Evolutionary conservation across 805 yeast species (phyloP).

Genomic region (Kodamaea sagamina): DNA sequence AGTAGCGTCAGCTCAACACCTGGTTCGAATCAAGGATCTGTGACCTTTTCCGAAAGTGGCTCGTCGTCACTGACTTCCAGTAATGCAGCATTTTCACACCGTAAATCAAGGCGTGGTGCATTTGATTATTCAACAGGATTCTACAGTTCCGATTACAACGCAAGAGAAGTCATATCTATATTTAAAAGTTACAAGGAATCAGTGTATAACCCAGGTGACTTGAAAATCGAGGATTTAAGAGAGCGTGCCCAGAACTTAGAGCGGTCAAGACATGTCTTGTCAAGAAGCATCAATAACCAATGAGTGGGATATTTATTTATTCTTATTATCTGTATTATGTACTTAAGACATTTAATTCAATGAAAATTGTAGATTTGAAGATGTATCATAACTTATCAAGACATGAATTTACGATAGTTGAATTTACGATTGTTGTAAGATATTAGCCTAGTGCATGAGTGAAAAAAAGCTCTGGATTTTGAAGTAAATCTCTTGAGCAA

Average conservation of each 20-base stretch:
- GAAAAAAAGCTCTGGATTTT: too few species aligned
- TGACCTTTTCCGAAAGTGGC: constrained; percentile 6
- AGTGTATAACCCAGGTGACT: constrained; percentile 14
- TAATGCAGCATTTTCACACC: constrained; percentile 1
- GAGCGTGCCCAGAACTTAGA: constrained; percentile 18
- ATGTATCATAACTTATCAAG: too few species aligned
- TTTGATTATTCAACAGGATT: constrained; percentile 29
- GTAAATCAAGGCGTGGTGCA: constrained; percentile 3
- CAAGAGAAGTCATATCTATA: constrained; percentile 15
- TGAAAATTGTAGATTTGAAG: too few species aligned
- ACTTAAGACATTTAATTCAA: background rate
- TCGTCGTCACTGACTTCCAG: constrained; percentile 3
- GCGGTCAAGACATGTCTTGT: constrained; percentile 10
- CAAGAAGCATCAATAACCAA: constrained; percentile 3
- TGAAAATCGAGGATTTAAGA: constrained; percentile 17
- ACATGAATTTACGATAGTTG: too few species aligned
- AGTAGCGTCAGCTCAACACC: constrained; percentile 12
- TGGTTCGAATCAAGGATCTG: constrained; percentile 14
- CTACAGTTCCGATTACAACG: constrained; percentile 32
- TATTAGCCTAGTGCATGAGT: too few species aligned
- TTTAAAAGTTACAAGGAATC: constrained; percentile 13
- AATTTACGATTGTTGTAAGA: too few species aligned
- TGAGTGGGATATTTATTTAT: background rate
- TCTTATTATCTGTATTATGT: constrained; percentile 1
- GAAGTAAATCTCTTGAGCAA: too few species aligned